Conservation (phyloP, 176 grass and related monocot genomes). For the Oryza punctata region DNA sequence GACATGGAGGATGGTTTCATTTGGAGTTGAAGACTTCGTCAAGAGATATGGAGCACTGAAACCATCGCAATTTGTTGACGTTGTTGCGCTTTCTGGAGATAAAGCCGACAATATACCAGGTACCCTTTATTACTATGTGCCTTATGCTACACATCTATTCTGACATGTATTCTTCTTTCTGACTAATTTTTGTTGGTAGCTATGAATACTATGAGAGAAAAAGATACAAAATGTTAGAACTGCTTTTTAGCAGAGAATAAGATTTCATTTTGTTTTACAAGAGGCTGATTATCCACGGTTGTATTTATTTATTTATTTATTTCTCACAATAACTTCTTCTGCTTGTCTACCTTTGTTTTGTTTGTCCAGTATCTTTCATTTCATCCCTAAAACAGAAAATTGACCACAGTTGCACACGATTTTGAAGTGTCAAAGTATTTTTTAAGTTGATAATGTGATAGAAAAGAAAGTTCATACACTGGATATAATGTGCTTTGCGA, state of each 20-base stretch:
- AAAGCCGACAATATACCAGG: conserved; percentile 98
- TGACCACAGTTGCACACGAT: not conserved
- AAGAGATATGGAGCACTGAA: conserved; percentile 75
- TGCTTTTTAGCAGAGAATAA: not conserved
- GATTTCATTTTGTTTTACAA: conserved; percentile 16
- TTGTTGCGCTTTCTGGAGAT: conserved; percentile 87
- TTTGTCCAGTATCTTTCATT: not conserved
- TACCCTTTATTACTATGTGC: conserved; percentile 37
- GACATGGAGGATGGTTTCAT: conserved; percentile 83
- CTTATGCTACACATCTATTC: conserved; percentile 15
- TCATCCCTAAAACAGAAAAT: not conserved
- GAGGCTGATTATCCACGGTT: no score
- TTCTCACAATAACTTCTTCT: not conserved
- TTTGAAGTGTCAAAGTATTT: not conserved
- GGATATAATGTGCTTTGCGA: not conserved
- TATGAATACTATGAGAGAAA: not conserved
- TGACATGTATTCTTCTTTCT: conserved; percentile 12
- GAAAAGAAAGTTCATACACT: conserved; percentile 10
- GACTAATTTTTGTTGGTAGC: not conserved
- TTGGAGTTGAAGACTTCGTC: conserved; percentile 93
- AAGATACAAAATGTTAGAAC: not conserved
- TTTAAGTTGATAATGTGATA: conserved; percentile 12
- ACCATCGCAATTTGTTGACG: conserved; percentile 93
- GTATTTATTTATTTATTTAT: not conserved
- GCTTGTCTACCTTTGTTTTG: not conserved